Evolutionary conservation across 2,329 filamentous ascomycete genomes (phyloP), one percentile per base, ranked within the genome.

Genomic region (Scleromitrula shiraiana): DNA sequence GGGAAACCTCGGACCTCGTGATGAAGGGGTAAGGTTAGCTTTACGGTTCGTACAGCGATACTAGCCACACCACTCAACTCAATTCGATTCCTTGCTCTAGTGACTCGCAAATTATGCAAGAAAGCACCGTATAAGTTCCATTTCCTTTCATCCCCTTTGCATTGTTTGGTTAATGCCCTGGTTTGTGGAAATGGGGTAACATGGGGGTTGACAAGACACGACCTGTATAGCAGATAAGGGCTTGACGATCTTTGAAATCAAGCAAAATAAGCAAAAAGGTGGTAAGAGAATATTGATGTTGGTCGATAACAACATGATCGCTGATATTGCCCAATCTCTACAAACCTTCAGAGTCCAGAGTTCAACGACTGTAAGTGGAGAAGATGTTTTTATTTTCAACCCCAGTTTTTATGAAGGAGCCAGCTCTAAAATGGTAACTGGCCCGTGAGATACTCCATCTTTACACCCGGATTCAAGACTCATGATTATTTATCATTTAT

Each of bases 381-480:
- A 7, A 47, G 24, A 32, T 35, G 15, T 41, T 47, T 15, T 26
- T 26, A 24, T 15, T 41, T 23, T 9, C 3, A 15, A 41, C 20
- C 44, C 44, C 44, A 41, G 44, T 46, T 35, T 47, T 47, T 33
- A 2, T 41, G 20, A 19, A 41, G 37, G 27, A 15, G 32, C 44
- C 7, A 35, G 41, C 14, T 47, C 44, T 7, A 35, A 47, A 41
- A 35, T 41, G 37, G 44, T n/a, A 47, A 22, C 7, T 35, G 22
- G 27, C 20, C 44, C 44, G 44, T 33, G 44, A 33, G 22, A 41
- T 41, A 14, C 44, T 46, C n/a, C 36, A 26, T 41, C 44, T 35
- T 41, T 17, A 14, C 26, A 17, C 38, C 14, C 30, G 23, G 32
- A 22, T 20, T 41, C n/a, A 33, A 26, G 37, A 35, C 44, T 41